phyloP scores from a whole-genome alignment of 768 basidiomycete genomes.

The Serpula lacrymans region DNA sequence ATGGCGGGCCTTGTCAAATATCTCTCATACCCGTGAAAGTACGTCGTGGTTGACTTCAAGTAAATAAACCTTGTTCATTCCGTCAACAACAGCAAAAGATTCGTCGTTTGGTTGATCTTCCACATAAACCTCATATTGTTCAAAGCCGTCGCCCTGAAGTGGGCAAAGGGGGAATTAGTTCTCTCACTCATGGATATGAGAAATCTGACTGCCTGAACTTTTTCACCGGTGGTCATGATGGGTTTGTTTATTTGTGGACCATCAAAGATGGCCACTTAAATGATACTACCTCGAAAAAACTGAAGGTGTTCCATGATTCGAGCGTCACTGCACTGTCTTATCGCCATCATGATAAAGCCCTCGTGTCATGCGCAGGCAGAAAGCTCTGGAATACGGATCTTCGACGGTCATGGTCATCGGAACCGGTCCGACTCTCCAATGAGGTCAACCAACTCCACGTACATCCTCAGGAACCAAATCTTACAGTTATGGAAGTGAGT shows the following conservation, averaged over 20 bases:
- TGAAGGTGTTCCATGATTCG: slow-evolving; percentile 26
- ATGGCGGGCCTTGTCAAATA: slow-evolving; percentile 39
- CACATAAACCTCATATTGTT: slow-evolving; percentile 29
- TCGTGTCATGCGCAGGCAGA: slow-evolving; percentile 35
- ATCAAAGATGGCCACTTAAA: slow-evolving; percentile 16
- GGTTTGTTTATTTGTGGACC: slow-evolving; percentile 40
- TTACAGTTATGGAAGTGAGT: slow-evolving; percentile 48
- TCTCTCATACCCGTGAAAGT: slow-evolving; percentile 35
- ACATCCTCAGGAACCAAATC: slow-evolving; percentile 38
- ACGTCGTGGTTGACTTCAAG: slow-evolving; percentile 24
- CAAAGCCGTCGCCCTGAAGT: slow-evolving; percentile 20
- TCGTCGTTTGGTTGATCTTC: slow-evolving; percentile 29
- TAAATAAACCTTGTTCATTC: slow-evolving; percentile 16
- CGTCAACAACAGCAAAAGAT: slow-evolving; percentile 24
- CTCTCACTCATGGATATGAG: slow-evolving; percentile 38
- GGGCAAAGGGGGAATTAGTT: slow-evolving; percentile 34
- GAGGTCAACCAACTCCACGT: slow-evolving; percentile 43
- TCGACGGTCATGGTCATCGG: slow-evolving; percentile 28
- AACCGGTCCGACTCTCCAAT: slow-evolving; percentile 33
- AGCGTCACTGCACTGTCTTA: slow-evolving; percentile 38
- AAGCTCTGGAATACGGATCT: slow-evolving; percentile 37
- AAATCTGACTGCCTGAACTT: slow-evolving; percentile 33
- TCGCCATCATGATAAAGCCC: slow-evolving; percentile 26
- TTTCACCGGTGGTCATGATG: slow-evolving; percentile 48
- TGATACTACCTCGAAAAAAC: slow-evolving; percentile 21